Percentiles rank a stretch among this genome's conserved stretches.
Conservation (phyloP, 2,329 filamentous ascomycete species). For the Mycosphaerelloides madeirae region DNA sequence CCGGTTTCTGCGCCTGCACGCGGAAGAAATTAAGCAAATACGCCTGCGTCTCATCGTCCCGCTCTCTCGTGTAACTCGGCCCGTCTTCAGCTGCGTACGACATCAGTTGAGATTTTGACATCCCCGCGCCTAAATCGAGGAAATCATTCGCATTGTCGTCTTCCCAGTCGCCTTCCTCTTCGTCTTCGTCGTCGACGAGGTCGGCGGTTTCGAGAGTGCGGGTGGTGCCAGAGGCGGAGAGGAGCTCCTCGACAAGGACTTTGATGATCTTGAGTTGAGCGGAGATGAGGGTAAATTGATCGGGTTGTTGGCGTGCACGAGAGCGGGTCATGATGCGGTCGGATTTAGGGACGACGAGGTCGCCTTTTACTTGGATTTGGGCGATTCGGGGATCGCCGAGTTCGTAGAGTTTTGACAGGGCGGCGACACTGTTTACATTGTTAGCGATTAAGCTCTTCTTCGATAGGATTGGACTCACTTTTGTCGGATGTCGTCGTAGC, state of each 20-base stretch:
- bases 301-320: conserved; percentile 80
- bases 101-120: conserved; percentile 69
- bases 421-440: conserved; percentile 65
- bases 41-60: conserved; percentile 85
- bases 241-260: conserved; percentile 85
- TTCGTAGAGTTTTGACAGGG: conserved; percentile 83
- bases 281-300: conserved; percentile 81
- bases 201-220: conserved; percentile 49
- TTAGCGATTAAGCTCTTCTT: conserved; percentile 6
- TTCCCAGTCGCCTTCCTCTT: conserved; percentile 69
- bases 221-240: conserved; percentile 64
- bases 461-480: conserved; percentile 59
- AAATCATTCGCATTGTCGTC: conserved; percentile 73
- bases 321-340: conserved; percentile 91
- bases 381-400: conserved; percentile 76
- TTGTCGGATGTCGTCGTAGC: conserved; percentile 93
- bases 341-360: conserved; percentile 74
- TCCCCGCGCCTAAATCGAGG: conserved; percentile 63
- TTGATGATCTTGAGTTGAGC: conserved; percentile 94
- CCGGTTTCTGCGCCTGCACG: conserved; percentile 48
- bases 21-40: conserved; percentile 80
- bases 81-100: conserved; percentile 57
- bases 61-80: conserved; percentile 53
- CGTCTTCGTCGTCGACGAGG: conserved; percentile 57
- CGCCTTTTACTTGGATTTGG: conserved; percentile 82